phyloP scores from a whole-genome alignment of 805 yeast genomes.

The Candida sakaeoensis region DNA sequence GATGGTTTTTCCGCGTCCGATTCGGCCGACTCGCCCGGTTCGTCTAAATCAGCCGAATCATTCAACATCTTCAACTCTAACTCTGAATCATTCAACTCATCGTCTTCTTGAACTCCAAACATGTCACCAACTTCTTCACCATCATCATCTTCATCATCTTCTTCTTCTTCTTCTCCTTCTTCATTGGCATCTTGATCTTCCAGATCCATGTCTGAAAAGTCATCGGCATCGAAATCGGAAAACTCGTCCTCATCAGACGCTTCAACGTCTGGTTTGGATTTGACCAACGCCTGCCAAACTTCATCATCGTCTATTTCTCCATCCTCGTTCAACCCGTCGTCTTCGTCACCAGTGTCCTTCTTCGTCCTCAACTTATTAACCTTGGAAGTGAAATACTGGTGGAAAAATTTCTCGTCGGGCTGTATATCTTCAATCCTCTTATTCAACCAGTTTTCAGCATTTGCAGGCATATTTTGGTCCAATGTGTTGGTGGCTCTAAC shows the following conservation, averaged over 20 bases:
- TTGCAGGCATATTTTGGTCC: slow-evolving; percentile 60
- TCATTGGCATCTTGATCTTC: slow-evolving; percentile 26
- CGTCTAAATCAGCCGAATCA: slow-evolving; percentile 19
- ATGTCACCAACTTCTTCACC: slow-evolving; percentile 20
- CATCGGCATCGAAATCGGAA: slow-evolving; percentile 44
- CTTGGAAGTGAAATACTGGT: slow-evolving; percentile 73
- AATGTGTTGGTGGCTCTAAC: slow-evolving; percentile 55
- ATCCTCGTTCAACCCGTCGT: slow-evolving; percentile 28
- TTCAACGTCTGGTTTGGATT: slow-evolving; percentile 64
- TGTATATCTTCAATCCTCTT: slow-evolving; percentile 60
- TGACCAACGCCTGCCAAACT: slow-evolving; percentile 76
- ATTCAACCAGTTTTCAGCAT: slow-evolving; percentile 79
- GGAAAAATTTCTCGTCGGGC: slow-evolving; percentile 87
- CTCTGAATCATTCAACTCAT: slow-evolving; percentile 24
- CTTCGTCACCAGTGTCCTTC: slow-evolving; percentile 23
- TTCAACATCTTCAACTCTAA: slow-evolving; percentile 22
- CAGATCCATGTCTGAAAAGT: slow-evolving; percentile 31
- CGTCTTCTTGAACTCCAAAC: slow-evolving; percentile 23
- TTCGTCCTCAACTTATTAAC: slow-evolving; percentile 33
- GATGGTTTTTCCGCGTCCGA: slow-evolving; percentile 29
- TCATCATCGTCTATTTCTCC: slow-evolving; percentile 61
- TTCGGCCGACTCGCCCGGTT: slow-evolving; percentile 25
- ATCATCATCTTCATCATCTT: slow-evolving; percentile 31
- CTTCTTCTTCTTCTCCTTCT: slow-evolving; percentile 18
- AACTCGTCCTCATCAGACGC: slow-evolving; percentile 30